Conservation (phyloP, 495 filamentous ascomycete genomes). For the Penicillium bovifimosum region DNA sequence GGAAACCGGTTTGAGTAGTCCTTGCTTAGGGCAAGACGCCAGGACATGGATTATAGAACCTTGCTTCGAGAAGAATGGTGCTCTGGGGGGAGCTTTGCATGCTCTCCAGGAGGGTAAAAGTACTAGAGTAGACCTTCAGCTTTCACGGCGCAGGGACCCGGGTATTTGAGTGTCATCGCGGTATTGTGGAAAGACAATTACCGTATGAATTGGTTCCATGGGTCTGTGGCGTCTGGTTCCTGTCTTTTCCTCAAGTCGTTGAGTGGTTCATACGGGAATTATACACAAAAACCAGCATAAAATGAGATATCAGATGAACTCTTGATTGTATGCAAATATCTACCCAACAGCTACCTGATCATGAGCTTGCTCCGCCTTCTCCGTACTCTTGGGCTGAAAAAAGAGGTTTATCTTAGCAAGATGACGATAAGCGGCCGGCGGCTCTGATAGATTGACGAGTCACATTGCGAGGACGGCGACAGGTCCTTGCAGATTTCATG, state of each 20-base stretch:
- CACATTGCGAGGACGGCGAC: constrained; percentile 29
- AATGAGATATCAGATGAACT: neutral
- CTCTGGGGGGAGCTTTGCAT: neutral
- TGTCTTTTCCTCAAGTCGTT: neutral
- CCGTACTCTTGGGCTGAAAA: neutral
- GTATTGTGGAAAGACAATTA: neutral
- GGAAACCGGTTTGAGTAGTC: neutral
- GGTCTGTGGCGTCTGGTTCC: neutral
- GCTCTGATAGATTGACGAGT: constrained; percentile 25
- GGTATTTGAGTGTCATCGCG: neutral
- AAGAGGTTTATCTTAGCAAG: constrained; percentile 7
- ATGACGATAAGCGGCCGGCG: constrained; percentile 26
- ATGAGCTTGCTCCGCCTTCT: neutral
- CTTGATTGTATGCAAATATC: neutral
- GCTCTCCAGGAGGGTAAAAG: neutral
- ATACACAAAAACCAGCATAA: neutral
- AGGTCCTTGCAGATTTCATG: constrained; percentile 37
- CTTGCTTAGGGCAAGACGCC: neutral
- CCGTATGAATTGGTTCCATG: constrained; percentile 3
- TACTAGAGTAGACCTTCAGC: neutral
- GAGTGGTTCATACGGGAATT: no score
- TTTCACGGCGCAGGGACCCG: neutral
- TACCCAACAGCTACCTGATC: constrained; percentile 1
- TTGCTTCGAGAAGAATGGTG: constrained; percentile 19
- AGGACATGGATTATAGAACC: constrained; percentile 18